Evolutionary conservation across 305 asterid species (phyloP), one percentile per base, ranked within the genome.

Genomic region (Solanum aculeatissimum): DNA sequence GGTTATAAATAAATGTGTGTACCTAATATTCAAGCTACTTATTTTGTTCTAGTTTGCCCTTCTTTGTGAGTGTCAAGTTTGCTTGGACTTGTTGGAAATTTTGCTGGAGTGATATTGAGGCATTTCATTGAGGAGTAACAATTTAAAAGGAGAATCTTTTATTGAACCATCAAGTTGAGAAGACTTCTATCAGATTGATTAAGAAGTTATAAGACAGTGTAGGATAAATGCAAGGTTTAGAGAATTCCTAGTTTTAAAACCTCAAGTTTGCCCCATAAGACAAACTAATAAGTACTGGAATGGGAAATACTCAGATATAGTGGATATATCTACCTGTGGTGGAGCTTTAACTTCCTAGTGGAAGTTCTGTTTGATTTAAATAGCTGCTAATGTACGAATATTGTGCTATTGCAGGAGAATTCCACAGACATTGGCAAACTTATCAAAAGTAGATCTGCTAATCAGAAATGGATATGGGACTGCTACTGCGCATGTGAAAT

Each of bases 401-500:
- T 29, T 51, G 65, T 16, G 78, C 70, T 84, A 68, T 88, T 88
- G 89, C 94, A 97, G 99, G 93, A 91, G 98, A 83, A 90, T 93
- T 86, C 98, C 98, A 82, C 86, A 95, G 1, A 82, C 90, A 68
- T 80, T 97, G 85, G 97, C 96, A 66, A 95, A 87, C 87, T 91
- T 97, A 86, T 90, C 94, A 14, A 97, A 91, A 86, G 47, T 95
- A 90, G 97, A 94, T 87, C 89, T 90, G 85, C 87, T 88, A 89
- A 92, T 97, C 88, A 92, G 92, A 91, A 97, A 95, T 87, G 97
- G 94, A 89, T 92, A 90, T 86, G 98, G 96, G 85, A 90, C 88
- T 68, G 87, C 93, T 83, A 87, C 95, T 57, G 95, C 98, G 1
- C 91, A 84, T 35, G 60, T 95, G 91, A 94, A 92, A 85, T 80